Percentiles rank a stretch among this genome's conserved stretches.
These are phyloP conservation scores for Amylocarpus encephaloides DNA, from an alignment of 2,329 filamentous ascomycete species.

Conservation along the genomic window DNA sequence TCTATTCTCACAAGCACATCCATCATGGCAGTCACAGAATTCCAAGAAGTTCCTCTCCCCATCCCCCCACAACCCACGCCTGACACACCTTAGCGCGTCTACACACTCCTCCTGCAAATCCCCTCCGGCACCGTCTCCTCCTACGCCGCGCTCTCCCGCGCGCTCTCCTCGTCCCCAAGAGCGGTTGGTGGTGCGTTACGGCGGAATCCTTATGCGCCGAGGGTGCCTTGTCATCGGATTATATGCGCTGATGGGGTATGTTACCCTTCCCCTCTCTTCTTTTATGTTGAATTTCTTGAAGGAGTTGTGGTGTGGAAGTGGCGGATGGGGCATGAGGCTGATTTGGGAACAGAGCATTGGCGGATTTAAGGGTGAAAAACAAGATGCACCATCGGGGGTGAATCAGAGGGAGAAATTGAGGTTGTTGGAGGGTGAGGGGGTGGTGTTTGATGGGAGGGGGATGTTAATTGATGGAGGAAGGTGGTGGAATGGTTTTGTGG, in stretches of 20 bases:
- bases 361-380: slow-evolving; percentile 46
- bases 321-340: neutral
- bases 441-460: slow-evolving; percentile 40
- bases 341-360: slow-evolving; percentile 33
- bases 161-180: slow-evolving; percentile 52
- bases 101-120: slow-evolving; percentile 53
- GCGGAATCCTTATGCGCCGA: slow-evolving; percentile 55
- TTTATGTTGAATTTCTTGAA: neutral
- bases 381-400: slow-evolving; percentile 42
- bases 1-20: neutral
- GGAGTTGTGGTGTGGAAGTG: neutral
- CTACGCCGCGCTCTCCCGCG: slow-evolving; percentile 50
- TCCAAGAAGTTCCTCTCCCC: neutral
- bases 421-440: slow-evolving; percentile 40
- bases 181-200: slow-evolving; percentile 57
- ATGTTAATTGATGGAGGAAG: slow-evolving; percentile 36
- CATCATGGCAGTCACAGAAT: slow-evolving; percentile 1
- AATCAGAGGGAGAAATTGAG: slow-evolving; percentile 41
- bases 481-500: slow-evolving; percentile 39
- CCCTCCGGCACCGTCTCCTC: slow-evolving; percentile 53
- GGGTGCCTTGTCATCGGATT: slow-evolving; percentile 55
- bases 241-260: slow-evolving; percentile 48
- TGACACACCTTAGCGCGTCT: slow-evolving; percentile 35
- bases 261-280: neutral
- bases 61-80: neutral